These are phyloP conservation scores for Ophiostoma ulmi DNA, from an alignment of 2,329 filamentous ascomycete genomes.

Conservation along the genomic window DNA sequence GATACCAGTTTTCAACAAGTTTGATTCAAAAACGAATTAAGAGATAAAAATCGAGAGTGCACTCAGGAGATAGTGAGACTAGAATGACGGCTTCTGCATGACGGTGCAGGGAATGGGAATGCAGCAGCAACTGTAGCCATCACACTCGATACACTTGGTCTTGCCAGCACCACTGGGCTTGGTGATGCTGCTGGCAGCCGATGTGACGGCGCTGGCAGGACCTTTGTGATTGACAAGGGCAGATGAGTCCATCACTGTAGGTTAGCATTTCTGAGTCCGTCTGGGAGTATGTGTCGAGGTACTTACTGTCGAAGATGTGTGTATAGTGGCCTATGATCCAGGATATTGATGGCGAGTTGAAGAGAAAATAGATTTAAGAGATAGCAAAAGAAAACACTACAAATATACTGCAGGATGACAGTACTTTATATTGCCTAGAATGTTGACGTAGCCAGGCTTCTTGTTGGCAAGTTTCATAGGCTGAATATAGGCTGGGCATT, in stretches of 20 bases:
- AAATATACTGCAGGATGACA: too few relatives aligned
- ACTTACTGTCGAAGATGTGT: background rate
- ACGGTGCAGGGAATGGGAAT: slow-evolving; percentile 40
- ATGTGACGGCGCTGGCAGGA: background rate
- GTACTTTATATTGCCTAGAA: background rate
- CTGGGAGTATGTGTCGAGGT: background rate
- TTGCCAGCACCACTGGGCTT: slow-evolving; percentile 37
- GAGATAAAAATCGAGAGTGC: background rate
- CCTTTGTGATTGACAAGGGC: background rate
- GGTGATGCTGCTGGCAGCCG: slow-evolving; percentile 26
- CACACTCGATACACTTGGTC: slow-evolving; percentile 48
- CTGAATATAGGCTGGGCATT: background rate
- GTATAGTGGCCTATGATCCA: background rate
- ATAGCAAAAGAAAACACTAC: too few relatives aligned
- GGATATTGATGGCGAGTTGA: background rate
- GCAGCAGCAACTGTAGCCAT: slow-evolving; percentile 50
- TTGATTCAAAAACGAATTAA: background rate
- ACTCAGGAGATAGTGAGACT: background rate
- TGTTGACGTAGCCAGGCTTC: background rate
- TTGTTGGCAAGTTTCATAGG: background rate
- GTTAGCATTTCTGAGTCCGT: background rate
- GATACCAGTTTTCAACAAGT: background rate
- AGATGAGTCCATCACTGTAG: background rate
- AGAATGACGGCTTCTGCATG: slow-evolving; percentile 2
- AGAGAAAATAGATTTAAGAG: too few relatives aligned